phyloP scores from a whole-genome alignment of 129 eudicot genomes.

The Erigeron canadensis region DNA sequence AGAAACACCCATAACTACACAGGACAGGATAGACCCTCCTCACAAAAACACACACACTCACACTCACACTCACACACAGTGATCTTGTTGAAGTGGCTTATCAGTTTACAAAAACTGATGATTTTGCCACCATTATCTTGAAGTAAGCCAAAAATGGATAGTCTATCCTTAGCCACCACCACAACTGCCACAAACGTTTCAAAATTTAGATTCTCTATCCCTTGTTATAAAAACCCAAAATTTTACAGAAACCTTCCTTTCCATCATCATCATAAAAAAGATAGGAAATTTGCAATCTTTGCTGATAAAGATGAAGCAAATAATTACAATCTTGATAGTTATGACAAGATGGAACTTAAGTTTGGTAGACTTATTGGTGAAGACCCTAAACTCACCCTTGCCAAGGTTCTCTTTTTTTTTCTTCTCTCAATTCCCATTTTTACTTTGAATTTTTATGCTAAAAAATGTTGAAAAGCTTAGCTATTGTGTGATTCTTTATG shows the following conservation, averaged over 20 bases:
- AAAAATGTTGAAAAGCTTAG: slow-evolving; percentile 8
- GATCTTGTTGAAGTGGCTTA: slow-evolving; percentile 12
- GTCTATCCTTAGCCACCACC: slow-evolving; percentile 35
- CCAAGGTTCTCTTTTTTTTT: slow-evolving; percentile 58
- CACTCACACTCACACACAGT: slow-evolving; percentile 7
- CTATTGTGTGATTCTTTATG: neutral
- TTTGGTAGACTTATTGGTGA: slow-evolving; percentile 77
- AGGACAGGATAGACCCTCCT: slow-evolving; percentile 33
- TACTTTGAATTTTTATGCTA: neutral
- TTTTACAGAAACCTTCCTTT: slow-evolving; percentile 34
- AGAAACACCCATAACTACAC: slow-evolving; percentile 14
- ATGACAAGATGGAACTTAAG: slow-evolving; percentile 81
- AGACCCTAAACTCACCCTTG: slow-evolving; percentile 80
- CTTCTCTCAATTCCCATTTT: neutral
- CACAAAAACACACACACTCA: slow-evolving; percentile 15
- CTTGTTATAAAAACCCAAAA: slow-evolving; percentile 41
- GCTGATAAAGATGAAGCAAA: slow-evolving; percentile 47
- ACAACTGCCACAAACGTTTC: slow-evolving; percentile 33
- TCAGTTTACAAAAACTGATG: slow-evolving; percentile 23
- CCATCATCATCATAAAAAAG: slow-evolving; percentile 28
- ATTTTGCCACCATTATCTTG: slow-evolving; percentile 24
- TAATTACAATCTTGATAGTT: slow-evolving; percentile 42
- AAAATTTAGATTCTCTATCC: slow-evolving; percentile 36
- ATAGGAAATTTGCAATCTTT: slow-evolving; percentile 41
- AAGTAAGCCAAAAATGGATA: slow-evolving; percentile 29